These are phyloP conservation scores for Hamigera avellanea DNA, from an alignment of 495 filamentous ascomycete species.

Conservation along the genomic window DNA sequence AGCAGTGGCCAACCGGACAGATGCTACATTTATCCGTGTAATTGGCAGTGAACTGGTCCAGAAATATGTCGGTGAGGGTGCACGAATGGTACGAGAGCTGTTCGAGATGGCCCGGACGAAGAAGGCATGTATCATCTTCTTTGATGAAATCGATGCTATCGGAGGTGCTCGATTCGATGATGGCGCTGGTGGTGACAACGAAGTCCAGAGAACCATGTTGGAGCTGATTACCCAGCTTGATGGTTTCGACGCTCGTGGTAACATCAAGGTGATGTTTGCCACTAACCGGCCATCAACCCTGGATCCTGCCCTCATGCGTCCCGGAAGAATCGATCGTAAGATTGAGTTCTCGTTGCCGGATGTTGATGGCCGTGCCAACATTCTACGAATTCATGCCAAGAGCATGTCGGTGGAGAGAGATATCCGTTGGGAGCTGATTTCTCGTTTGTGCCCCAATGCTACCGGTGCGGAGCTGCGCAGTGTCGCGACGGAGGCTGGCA, in stretches of 20 bases:
- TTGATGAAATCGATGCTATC: conserved; percentile 97
- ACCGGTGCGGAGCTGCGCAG: conserved; percentile 90
- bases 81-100: conserved; percentile 93
- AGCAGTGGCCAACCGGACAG: conserved; percentile 93
- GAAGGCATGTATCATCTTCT: conserved; percentile 99
- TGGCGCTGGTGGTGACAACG: conserved; percentile 94
- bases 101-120: conserved; percentile 99
- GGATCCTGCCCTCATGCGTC: conserved; percentile 92
- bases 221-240: conserved; percentile 97
- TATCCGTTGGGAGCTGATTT: conserved; percentile 97
- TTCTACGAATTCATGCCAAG: conserved; percentile 97
- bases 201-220: conserved; percentile 98
- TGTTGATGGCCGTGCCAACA: conserved; percentile 92
- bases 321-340: conserved; percentile 95
- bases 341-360: conserved; percentile 97
- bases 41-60: conserved; percentile 96
- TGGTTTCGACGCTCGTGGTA: conserved; percentile 92
- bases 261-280: conserved; percentile 99
- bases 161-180: conserved; percentile 98
- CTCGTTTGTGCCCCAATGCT: conserved; percentile 88
- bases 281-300: conserved; percentile 95
- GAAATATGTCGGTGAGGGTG: conserved; percentile 97
- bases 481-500: conserved; percentile 98
- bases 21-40: conserved; percentile 96
- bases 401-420: conserved; percentile 98